Evolutionary conservation across 2,329 filamentous ascomycete genomes (phyloP), one percentile per base, ranked within the genome.

Genomic region (Gyromitra esculenta): DNA sequence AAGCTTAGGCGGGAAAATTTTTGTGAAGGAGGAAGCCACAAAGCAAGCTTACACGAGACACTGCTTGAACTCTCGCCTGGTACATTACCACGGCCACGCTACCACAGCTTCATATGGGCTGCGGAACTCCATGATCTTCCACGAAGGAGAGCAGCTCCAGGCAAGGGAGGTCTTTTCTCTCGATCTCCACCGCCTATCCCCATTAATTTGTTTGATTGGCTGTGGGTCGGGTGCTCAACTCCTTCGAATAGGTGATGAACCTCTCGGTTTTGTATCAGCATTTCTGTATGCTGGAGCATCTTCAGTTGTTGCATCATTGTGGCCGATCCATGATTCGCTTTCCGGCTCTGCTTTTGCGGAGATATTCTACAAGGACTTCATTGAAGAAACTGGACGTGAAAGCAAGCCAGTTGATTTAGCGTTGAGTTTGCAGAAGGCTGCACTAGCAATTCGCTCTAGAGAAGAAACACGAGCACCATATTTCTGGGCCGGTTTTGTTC

Each of bases 401-500:
- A 37, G 31, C n/a, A 39, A 39, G 35, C 56, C 31, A 21, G 56
- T 59, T 39, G 31, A 59, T 39, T 31, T 59, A 18, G 56, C 56
- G 13, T 15, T 59, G 5, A 64, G 60, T 7, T 35, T 64, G 5
- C 60, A 64, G 60, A 64, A 45, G 21, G 60, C 60, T 50, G 41
- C 41, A 25, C n/a, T 64, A 5, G 39, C 39, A 64, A 64, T 64
- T 50, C 39, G 41, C 3, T 31, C 60, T 7, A 64, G 39, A 8
- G 60, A 64, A 21, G 41, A 64, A 48, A 64, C 60, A 18, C 39
- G 41, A 41, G 60, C 60, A 48, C 60, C 60, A 41, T 64, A 64
- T 31, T 64, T 64, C 21, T 64, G 60, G 60, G 60, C 60, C 5
- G 60, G 60, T 31, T 64, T 64, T 48, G 60, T 50, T 64, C 60